These are phyloP conservation scores for Fraxinus baroniana DNA, from an alignment of 305 asterid genomes.

Conservation along the genomic window DNA sequence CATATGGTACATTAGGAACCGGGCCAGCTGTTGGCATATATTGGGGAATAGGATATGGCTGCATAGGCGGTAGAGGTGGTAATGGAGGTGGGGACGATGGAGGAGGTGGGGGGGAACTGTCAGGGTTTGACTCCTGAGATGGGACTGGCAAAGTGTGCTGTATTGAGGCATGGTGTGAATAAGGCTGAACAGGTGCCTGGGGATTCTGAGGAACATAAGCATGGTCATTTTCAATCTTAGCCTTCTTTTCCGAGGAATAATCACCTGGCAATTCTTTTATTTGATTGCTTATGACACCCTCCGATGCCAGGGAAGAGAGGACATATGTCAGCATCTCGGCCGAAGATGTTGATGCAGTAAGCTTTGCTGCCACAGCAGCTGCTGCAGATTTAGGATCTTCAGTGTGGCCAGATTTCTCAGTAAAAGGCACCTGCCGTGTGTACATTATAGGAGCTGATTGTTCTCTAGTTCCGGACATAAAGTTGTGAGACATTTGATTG, in stretches of 20 bases:
- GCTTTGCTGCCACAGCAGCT: constrained; percentile 89
- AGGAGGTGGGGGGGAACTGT: constrained; percentile 70
- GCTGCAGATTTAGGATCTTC: constrained; percentile 74
- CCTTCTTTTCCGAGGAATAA: constrained; percentile 62
- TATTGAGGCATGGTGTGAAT: constrained; percentile 28
- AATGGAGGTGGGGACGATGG: constrained; percentile 62
- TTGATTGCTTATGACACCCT: constrained; percentile 64
- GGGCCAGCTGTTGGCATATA: constrained; percentile 56
- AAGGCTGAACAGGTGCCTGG: constrained; percentile 33
- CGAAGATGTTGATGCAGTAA: constrained; percentile 77
- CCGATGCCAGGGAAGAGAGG: constrained; percentile 83
- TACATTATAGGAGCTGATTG: constrained; percentile 60
- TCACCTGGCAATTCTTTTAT: constrained; percentile 42
- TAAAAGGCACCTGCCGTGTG: constrained; percentile 46
- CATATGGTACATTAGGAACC: constrained; percentile 39
- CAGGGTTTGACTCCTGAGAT: constrained; percentile 32
- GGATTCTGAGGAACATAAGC: constrained; percentile 32
- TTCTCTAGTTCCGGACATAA: constrained; percentile 36
- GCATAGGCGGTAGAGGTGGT: constrained; percentile 71
- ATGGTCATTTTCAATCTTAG: constrained; percentile 59
- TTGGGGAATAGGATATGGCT: constrained; percentile 61
- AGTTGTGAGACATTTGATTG: constrained; percentile 36
- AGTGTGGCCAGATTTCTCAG: constrained; percentile 39
- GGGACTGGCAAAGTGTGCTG: constrained; percentile 38
- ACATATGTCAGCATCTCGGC: constrained; percentile 82